Evolutionary conservation across 1,284 basidiomycete genomes (phyloP).

Genomic region (Stygiomarasmius scandens): DNA sequence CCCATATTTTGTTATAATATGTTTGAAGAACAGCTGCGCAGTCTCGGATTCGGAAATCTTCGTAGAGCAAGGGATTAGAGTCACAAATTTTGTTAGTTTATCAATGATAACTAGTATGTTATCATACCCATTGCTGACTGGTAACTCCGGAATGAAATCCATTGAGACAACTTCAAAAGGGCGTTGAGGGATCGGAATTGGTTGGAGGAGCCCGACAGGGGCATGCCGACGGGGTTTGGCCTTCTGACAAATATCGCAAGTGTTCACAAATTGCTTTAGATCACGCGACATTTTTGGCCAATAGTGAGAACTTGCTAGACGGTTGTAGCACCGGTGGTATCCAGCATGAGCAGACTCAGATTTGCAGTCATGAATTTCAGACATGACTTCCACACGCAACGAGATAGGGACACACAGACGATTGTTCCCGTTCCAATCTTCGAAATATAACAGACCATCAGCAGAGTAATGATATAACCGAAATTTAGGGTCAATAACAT

Average conservation of each 20-base stretch:
- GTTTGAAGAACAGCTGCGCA: constrained; percentile 26
- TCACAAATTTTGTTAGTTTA: constrained; percentile 18
- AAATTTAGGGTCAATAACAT: too few relatives aligned
- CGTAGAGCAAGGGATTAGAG: constrained; percentile 31
- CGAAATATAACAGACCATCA: constrained; percentile 28
- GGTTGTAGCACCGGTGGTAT: constrained; percentile 24
- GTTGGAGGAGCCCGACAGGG: constrained; percentile 9
- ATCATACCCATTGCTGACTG: not conserved
- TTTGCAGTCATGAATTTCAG: constrained; percentile 27
- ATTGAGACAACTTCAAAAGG: constrained; percentile 11
- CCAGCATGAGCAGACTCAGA: constrained; percentile 34
- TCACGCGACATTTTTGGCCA: constrained; percentile 29
- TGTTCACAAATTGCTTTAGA: constrained; percentile 22
- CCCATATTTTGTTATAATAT: constrained; percentile 30
- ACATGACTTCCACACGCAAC: constrained; percentile 20
- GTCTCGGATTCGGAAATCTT: constrained; percentile 31
- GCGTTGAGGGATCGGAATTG: constrained; percentile 5
- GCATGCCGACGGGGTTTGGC: constrained; percentile 28
- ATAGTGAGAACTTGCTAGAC: constrained; percentile 24
- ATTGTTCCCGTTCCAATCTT: constrained; percentile 21
- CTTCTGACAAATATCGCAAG: constrained; percentile 14
- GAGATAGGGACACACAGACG: constrained; percentile 27
- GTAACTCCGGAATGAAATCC: constrained; percentile 13
- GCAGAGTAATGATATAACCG: constrained; percentile 16
- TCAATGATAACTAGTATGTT: constrained; percentile 12